Evolutionary conservation across 2,329 filamentous ascomycete species (phyloP).

Genomic region (Penicillium thymicola): DNA sequence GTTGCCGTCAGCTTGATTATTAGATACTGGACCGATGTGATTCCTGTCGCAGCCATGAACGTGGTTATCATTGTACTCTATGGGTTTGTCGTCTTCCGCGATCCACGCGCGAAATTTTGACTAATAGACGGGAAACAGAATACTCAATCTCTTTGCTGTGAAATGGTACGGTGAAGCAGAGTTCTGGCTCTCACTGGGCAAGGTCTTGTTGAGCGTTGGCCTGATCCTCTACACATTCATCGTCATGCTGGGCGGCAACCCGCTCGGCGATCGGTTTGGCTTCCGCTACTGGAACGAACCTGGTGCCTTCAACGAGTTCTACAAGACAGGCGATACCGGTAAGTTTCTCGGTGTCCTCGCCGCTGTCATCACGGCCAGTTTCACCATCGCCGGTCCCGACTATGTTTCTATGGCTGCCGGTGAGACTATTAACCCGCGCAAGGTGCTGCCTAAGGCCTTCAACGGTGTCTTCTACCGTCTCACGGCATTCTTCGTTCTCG

Average conservation of each 20-base stretch:
- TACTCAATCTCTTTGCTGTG: conserved; percentile 68
- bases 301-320: conserved; percentile 66
- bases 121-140: conserved; percentile 9
- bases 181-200: conserved; percentile 69
- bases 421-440: conserved; percentile 68
- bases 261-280: conserved; percentile 66
- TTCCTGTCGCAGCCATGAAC: conserved; percentile 48
- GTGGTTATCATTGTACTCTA: conserved; percentile 47
- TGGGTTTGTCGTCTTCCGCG: conserved; percentile 29
- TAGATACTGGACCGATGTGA: conserved; percentile 48
- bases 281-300: conserved; percentile 67
- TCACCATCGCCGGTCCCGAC: conserved; percentile 65
- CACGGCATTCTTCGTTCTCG: conserved; percentile 71
- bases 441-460: conserved; percentile 68
- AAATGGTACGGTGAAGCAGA: conserved; percentile 74
- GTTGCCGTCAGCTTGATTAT: conserved; percentile 51
- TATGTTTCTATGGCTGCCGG: conserved; percentile 64
- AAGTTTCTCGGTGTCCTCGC: conserved; percentile 72
- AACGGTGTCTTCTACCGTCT: conserved; percentile 78
- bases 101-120: not conserved
- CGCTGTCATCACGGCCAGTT: conserved; percentile 68
- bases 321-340: conserved; percentile 64
- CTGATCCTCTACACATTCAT: conserved; percentile 76
- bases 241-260: conserved; percentile 79
- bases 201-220: conserved; percentile 68